Evolutionary conservation across 306 rosid species (phyloP).

Genomic region (Quercus mongolica): DNA sequence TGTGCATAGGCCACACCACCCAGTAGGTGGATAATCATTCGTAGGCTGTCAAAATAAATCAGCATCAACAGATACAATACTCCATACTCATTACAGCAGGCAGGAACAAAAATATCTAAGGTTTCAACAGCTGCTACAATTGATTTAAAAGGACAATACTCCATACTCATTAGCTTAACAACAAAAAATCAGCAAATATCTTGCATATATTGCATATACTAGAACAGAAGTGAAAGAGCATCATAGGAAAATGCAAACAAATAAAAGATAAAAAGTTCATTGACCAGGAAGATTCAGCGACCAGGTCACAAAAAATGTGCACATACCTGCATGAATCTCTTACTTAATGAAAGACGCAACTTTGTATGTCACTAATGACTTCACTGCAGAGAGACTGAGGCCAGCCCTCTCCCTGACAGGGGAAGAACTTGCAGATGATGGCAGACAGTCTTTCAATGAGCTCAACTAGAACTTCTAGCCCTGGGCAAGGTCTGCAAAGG

Average conservation of each 20-base stretch:
- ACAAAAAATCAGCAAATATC: slow-evolving; percentile 45
- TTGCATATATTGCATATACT: slow-evolving; percentile 56
- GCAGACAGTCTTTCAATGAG: slow-evolving; percentile 70
- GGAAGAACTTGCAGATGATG: slow-evolving; percentile 61
- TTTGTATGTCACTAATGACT: slow-evolving; percentile 50
- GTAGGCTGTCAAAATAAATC: slow-evolving; percentile 49
- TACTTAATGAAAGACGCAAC: too few species aligned
- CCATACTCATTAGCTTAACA: too few species aligned
- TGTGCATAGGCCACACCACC: slow-evolving; percentile 98
- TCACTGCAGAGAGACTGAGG: slow-evolving; percentile 70
- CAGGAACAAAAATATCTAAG: slow-evolving; percentile 1
- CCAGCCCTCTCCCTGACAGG: slow-evolving; percentile 70
- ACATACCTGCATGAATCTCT: slow-evolving; percentile 54
- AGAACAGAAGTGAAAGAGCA: slow-evolving; percentile 72
- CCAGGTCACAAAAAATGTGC: slow-evolving; percentile 31
- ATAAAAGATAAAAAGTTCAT: slow-evolving; percentile 11
- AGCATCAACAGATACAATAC: background rate
- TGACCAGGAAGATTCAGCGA: slow-evolving; percentile 12
- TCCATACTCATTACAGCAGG: too few species aligned
- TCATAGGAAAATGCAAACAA: slow-evolving; percentile 31
- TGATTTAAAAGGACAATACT: too few species aligned
- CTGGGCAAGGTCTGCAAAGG: slow-evolving; percentile 40
- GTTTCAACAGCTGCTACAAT: background rate
- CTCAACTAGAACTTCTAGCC: slow-evolving; percentile 56
- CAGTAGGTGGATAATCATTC: slow-evolving; percentile 21